Base-by-base conservation (phyloP, 768 basidiomycete genomes). In the Tricholoma sp. region DNA sequence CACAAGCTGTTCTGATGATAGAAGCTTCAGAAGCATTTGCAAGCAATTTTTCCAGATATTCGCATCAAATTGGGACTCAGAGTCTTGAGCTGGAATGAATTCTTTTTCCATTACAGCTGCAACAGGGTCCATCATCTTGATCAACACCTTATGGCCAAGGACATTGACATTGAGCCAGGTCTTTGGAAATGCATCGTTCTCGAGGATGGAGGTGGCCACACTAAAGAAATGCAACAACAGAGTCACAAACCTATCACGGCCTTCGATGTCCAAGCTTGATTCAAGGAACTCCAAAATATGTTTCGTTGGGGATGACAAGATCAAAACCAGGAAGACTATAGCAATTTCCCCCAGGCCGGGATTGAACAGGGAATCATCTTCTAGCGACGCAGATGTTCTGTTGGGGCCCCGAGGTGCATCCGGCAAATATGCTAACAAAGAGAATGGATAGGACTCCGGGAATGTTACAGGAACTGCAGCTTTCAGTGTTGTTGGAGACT, bases 361-460 rank as follows among this genome's bases (percentile, higher is more conserved):
- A 68, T 86, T 86, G 73, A 92, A 88, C 11, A 80, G 63, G 5
- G 73, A 65, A 43, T 82, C 79, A 24, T 75, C 74, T 54, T 85
- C 82, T 55, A 71, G 72, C 49, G 72, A 66, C 54, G 69, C 70
- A 22, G 72, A 71, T n/a, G 71, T 64, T 56, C 70, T 76, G 55
- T 74, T 73, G 16, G 75, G 72, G 51, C 72, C 76, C 14, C 76
- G 73, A 37, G 76, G 74, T 27, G 75, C 65, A 56, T 83, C 84
- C 2, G 91, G 88, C 21, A 86, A 71, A 31, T 84, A 78, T 0
- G 88, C 78, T 22, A 92, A 65, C 18, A 98, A 78, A 5, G 92
- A 86, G 70, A 97, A 94, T 0, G 96, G 96, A 69, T 98, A 94
- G 0, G 94, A 88, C 61, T 94, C 89, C 0, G 96, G 96, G 73